Conservation (phyloP, 2,329 filamentous ascomycete genomes). For the Fusarium sp. region DNA sequence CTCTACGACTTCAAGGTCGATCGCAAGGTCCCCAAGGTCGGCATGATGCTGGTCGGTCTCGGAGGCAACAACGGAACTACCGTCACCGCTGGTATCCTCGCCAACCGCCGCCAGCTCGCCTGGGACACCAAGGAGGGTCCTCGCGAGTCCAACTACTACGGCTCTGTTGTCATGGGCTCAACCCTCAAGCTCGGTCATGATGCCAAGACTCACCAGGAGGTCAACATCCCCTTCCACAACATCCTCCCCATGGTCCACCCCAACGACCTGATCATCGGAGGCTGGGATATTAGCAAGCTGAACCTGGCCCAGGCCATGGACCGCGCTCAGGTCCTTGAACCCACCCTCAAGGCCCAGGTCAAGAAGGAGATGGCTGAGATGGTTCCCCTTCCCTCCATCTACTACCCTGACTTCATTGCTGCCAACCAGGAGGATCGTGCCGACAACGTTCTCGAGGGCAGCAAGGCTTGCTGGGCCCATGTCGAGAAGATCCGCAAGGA, state of each 20-base stretch:
- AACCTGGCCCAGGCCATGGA: constrained; percentile 95
- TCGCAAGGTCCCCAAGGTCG: constrained; percentile 91
- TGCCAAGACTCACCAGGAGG: constrained; percentile 83
- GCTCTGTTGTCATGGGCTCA: constrained; percentile 95
- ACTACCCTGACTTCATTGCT: constrained; percentile 99
- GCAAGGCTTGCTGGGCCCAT: constrained; percentile 86
- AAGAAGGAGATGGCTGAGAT: constrained; percentile 93
- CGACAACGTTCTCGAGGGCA: constrained; percentile 87
- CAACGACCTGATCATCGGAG: constrained; percentile 93
- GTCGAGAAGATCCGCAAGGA: constrained; percentile 94
- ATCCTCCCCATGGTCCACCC: constrained; percentile 97
- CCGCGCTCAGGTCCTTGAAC: constrained; percentile 93
- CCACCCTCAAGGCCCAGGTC: constrained; percentile 89
- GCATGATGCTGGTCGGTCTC: constrained; percentile 97
- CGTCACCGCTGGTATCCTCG: constrained; percentile 95
- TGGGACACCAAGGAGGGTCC: constrained; percentile 96
- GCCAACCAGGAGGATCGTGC: constrained; percentile 98
- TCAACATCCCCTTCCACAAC: constrained; percentile 96
- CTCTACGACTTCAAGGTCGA: constrained; percentile 98
- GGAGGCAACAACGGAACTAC: constrained; percentile 99
- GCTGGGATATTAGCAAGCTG: constrained; percentile 96
- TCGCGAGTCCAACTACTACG: constrained; percentile 94
- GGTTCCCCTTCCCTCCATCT: constrained; percentile 92
- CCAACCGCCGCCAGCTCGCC: constrained; percentile 85
- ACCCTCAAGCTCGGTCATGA: constrained; percentile 97